phyloP scores from a whole-genome alignment of 2,329 filamentous ascomycete genomes.

The Grosmannia huntii region DNA sequence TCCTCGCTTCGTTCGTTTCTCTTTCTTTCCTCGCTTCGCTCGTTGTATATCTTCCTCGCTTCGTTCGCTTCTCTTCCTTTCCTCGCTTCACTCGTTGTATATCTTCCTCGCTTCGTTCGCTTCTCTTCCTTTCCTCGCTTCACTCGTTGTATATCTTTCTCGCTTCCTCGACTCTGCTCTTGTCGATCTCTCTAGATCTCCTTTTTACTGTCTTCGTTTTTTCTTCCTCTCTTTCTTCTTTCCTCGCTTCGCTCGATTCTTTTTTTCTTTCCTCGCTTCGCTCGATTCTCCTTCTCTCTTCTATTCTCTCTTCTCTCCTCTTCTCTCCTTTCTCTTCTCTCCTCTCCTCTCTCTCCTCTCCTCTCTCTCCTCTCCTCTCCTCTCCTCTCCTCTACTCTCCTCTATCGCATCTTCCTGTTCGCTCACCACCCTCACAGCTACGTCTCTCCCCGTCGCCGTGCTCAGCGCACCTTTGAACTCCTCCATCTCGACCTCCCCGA shows the following conservation, averaged over 20 bases:
- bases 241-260: too few species aligned
- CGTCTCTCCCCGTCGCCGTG: conserved; percentile 74
- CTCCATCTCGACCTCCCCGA: conserved; percentile 61
- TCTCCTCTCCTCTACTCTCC: too few species aligned
- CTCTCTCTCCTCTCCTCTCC: too few species aligned
- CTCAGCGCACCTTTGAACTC: conserved; percentile 82
- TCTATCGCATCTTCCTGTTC: too few species aligned
- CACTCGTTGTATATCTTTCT: neutral
- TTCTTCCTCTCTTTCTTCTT: neutral
- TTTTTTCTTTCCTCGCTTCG: too few species aligned
- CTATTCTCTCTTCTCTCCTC: too few species aligned
- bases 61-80: neutral
- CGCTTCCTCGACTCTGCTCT: too few species aligned
- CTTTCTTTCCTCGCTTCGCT: conserved; percentile 4
- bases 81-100: neutral
- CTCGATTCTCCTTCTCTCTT: too few species aligned
- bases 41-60: neutral
- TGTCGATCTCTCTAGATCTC: too few species aligned
- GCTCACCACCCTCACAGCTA: conserved; percentile 36
- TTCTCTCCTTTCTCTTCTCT: too few species aligned
- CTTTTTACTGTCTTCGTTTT: too few species aligned
- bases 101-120: neutral
- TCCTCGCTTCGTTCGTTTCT: neutral
- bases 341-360: too few species aligned
- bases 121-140: neutral